Evolutionary conservation across 371 early-diverging fungal species (phyloP), one percentile per base, ranked within the genome.

Genomic region (Syncephalis plumigaleata): DNA sequence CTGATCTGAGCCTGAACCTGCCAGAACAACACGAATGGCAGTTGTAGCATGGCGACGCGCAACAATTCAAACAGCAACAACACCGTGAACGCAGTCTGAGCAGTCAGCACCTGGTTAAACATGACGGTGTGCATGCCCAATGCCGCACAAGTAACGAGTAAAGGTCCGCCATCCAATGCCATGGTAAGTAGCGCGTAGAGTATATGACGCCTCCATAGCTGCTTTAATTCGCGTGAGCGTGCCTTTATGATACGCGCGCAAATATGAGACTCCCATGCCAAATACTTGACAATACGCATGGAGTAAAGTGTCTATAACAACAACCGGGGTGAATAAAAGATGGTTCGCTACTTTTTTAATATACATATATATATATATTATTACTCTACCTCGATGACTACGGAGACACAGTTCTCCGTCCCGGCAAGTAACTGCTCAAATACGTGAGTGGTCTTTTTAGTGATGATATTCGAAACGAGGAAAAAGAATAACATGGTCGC

Each of bases 281-380:
- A 77, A 48, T 74, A 77, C 47, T 79, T 79, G 57, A 79, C 72
- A 51, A 75, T 72, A n/a, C 79, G 74, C 45, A 79, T 75, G 11
- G 75, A 75, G 49, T 74, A 70, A 9, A 79, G 53, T 13, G 31
- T 31, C 31, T 31, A 31, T 7, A 7, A 31, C 11, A 31, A 31
- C 7, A 11, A 31, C n/a, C n/a, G n/a, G n/a, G n/a, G n/a, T n/a
- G n/a, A n/a, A n/a, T n/a, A n/a, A n/a, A n/a, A n/a, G n/a, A n/a
- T n/a, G n/a, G n/a, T n/a, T n/a, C n/a, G n/a, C n/a, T n/a, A n/a
- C n/a, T n/a, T n/a, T n/a, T n/a, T n/a, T n/a, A n/a, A n/a, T n/a
- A n/a, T n/a, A n/a, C n/a, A n/a, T n/a, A n/a, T n/a, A n/a, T n/a
- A n/a, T n/a, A n/a, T n/a, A n/a, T n/a, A n/a, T n/a, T n/a, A 11